Evolutionary conservation across 2,329 filamentous ascomycete species (phyloP).

Genomic region (Apiospora marii): DNA sequence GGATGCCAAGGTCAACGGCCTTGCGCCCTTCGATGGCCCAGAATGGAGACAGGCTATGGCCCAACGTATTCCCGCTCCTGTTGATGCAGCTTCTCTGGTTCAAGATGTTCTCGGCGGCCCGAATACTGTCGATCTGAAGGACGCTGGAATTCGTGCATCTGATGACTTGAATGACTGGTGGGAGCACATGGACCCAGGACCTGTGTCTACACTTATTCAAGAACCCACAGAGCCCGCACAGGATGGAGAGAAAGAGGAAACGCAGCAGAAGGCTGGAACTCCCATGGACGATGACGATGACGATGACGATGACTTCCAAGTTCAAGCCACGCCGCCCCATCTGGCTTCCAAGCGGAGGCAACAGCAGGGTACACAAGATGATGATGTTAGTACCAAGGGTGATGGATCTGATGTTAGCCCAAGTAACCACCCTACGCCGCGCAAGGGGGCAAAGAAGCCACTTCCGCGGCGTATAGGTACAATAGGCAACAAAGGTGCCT

Average conservation of each 20-base stretch:
- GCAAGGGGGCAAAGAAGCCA: constrained; percentile 29
- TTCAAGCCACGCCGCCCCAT: constrained; percentile 56
- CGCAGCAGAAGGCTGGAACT: not conserved
- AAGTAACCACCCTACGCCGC: constrained; percentile 30
- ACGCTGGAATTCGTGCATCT: constrained; percentile 43
- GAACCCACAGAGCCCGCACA: constrained; percentile 24
- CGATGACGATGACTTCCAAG: constrained; percentile 59
- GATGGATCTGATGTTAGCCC: constrained; percentile 33
- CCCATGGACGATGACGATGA: constrained; percentile 48
- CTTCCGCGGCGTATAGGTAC: constrained; percentile 31
- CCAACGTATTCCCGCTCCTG: constrained; percentile 35
- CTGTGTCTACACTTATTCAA: constrained; percentile 33
- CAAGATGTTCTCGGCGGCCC: constrained; percentile 49
- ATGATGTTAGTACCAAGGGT: constrained; percentile 32
- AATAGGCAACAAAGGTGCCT: constrained; percentile 30
- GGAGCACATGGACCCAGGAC: constrained; percentile 48
- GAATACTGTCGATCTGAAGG: constrained; percentile 42
- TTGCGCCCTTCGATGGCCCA: constrained; percentile 55
- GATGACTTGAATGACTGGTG: constrained; percentile 57
- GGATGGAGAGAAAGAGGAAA: not conserved
- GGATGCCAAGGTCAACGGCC: constrained; percentile 58
- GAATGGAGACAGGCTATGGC: constrained; percentile 47
- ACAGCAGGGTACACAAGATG: constrained; percentile 29
- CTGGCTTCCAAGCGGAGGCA: constrained; percentile 43
- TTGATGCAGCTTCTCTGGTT: constrained; percentile 48